Base-by-base conservation (phyloP, 129 eudicot species). In the Flaveria trinervia region DNA sequence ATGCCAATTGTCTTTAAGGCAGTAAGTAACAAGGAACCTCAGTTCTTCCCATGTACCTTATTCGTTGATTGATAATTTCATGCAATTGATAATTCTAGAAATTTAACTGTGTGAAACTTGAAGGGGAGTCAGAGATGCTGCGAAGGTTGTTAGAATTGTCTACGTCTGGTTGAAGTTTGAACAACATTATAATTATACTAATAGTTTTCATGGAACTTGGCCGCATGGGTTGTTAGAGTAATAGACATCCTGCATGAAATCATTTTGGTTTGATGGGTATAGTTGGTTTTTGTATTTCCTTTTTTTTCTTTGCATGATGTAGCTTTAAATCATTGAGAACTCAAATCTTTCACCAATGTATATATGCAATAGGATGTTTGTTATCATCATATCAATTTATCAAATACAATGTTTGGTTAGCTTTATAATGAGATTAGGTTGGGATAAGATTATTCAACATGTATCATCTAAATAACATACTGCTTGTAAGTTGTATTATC, bases 331-430 rank as follows among this genome's bases (percentile, higher is more conserved):
- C 33, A 41, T 43, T 23, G 28, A 43, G 23, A 41, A 12, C 46
- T 67, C 10, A 25, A 67, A 48, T 39, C 23, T 2, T 41, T 67
- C 46, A 28, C 33, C 33, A 28, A 3, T 28, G 33, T 28, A 28
- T 46, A 68, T 30, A 18, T 14, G 26, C 22, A 45, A 22, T 17
- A 13, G 17, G 28, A 50, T 10, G 36, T 12, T 45, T 45, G 18
- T 7, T 67, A 1, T 18, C 25, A 7, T 68, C 7, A 6, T 33
- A 33, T 33, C 39, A 33, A 33, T 4, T 33, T 5, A 48, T 48
- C 33, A 70, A 70, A 48, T 25, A 30, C 43, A 70, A 33, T 50
- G 18, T 51, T 71, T 12, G 5, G 76, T 71, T 54, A 52, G 17
- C 28, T 71, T 6, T 71, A 15, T 26, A 1, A 17, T 30, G 16